Percentiles rank a stretch among this genome's conserved stretches.
phyloP scores from a whole-genome alignment of 2,329 filamentous ascomycete genomes.

The Daldinia sp. region DNA sequence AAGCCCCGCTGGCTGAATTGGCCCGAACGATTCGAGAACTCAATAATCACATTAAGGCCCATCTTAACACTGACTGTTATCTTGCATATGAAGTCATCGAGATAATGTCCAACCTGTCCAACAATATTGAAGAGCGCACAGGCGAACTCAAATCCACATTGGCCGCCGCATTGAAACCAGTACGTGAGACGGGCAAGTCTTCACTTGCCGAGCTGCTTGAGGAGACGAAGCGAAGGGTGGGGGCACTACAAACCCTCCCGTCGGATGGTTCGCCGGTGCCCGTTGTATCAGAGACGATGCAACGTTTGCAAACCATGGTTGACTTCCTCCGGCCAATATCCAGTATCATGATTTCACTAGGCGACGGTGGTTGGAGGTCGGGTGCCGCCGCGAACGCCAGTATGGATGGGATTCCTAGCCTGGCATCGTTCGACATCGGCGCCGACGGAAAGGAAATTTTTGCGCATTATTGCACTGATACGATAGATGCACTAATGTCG shows the following conservation, averaged over 20 bases:
- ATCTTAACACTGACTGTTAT: slow-evolving; percentile 91
- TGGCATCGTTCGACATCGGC: slow-evolving; percentile 85
- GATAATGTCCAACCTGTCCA: slow-evolving; percentile 83
- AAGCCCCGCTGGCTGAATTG: slow-evolving; percentile 82
- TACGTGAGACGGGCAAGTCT: slow-evolving; percentile 90
- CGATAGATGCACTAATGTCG: slow-evolving; percentile 82
- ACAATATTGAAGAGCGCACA: slow-evolving; percentile 82
- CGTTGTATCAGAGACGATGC: slow-evolving; percentile 86
- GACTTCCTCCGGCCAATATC: slow-evolving; percentile 87
- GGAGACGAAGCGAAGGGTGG: slow-evolving; percentile 80
- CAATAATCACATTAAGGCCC: slow-evolving; percentile 87
- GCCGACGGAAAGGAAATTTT: slow-evolving; percentile 91
- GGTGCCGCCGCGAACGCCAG: slow-evolving; percentile 63
- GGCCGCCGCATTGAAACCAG: slow-evolving; percentile 86
- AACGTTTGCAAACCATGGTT: slow-evolving; percentile 86
- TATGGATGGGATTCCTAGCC: slow-evolving; percentile 74
- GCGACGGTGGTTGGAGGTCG: slow-evolving; percentile 89
- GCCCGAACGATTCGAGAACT: slow-evolving; percentile 87
- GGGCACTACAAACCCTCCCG: slow-evolving; percentile 75
- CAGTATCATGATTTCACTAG: slow-evolving; percentile 90
- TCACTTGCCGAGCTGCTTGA: slow-evolving; percentile 87
- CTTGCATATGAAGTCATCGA: slow-evolving; percentile 96
- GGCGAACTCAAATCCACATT: slow-evolving; percentile 87
- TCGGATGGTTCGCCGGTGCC: slow-evolving; percentile 82
- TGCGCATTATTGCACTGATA: slow-evolving; percentile 89